phyloP scores from a whole-genome alignment of 441 rosid species.

The Manihot esculenta region DNA sequence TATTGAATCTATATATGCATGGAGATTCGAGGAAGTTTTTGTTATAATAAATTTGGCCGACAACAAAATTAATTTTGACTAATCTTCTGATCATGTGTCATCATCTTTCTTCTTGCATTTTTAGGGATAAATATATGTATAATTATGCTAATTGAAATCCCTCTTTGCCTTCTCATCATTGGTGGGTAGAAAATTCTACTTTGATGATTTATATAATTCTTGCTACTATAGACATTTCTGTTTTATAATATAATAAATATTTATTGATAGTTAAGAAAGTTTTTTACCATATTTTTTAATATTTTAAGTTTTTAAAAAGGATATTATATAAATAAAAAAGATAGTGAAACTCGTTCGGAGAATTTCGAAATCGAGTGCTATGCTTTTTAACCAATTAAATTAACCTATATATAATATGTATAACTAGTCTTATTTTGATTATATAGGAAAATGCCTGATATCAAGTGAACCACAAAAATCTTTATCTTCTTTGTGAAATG shows the following conservation, averaged over 20 bases:
- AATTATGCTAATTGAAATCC: constrained; percentile 12
- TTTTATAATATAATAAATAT: constrained; percentile 1
- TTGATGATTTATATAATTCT: background rate
- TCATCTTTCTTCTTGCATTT: constrained; percentile 22
- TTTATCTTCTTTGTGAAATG: background rate
- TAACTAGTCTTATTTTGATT: background rate
- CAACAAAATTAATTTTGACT: constrained; percentile 21
- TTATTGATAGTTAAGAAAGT: background rate
- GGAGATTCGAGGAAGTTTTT: constrained; percentile 18
- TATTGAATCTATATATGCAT: constrained; percentile 1
- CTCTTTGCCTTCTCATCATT: constrained; percentile 10
- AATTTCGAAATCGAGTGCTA: too few relatives aligned
- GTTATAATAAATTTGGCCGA: constrained; percentile 30
- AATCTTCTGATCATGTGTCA: constrained; percentile 24
- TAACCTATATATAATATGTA: too few relatives aligned
- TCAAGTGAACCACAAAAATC: background rate
- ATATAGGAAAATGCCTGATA: background rate
- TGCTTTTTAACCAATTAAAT: too few relatives aligned
- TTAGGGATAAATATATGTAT: constrained; percentile 10
- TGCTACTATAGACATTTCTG: background rate
- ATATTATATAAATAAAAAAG: too few relatives aligned
- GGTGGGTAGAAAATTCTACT: constrained; percentile 10
- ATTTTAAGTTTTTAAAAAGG: too few relatives aligned
- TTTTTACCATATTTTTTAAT: too few relatives aligned
- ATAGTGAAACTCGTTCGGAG: too few relatives aligned